Base-by-base conservation (phyloP, 768 basidiomycete genomes). In the Wakefieldia striispora region DNA sequence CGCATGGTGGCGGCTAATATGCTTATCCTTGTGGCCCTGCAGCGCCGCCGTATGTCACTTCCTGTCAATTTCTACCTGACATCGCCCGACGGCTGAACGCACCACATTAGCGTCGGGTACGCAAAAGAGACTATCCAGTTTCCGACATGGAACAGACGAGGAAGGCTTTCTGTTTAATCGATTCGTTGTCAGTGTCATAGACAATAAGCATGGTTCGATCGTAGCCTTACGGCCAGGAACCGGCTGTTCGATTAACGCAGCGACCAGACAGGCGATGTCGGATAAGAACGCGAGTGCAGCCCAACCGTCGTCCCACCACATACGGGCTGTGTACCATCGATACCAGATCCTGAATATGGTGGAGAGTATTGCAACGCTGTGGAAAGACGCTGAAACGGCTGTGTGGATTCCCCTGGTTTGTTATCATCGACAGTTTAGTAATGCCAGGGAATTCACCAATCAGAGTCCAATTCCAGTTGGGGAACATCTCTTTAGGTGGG, bases 221-320 rank as follows among this genome's bases (percentile, higher is more conserved):
- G 24, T 20, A 17, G 21, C 1, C 43, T 49, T 3, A 29, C 29
- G 11, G 29, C 24, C 10, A 3, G 49, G 27, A 27, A 57, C n/a
- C 5, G 59, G 59, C 29, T n/a, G 40, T 33, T 57, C 49, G 19
- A 61, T 29, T 9, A 29, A 14, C 0, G 42, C 14, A 16, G 3
- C 42, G 8, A 48, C 33, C n/a, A 57, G 14, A 50, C 40, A 58
- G 2, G 39, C 33, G 2, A 54, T 20, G 29, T 63, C 53, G 8
- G 50, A 51, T 37, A 55, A 36, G 14, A 57, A 38, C 4, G 62
- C 63, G 3, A 60, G 11, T 12, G 8, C 23, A 2, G 58, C 63
- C 54, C 54, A 59, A 4, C 42, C 57, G 31, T 65, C 65, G 20
- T 65, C 63, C 57, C 64, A 66, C 63, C 61, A 61, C 42, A 64